Evolutionary conservation across 2,329 filamentous ascomycete genomes (phyloP), one percentile per base, ranked within the genome.

Genomic region (Hawksworthiomyces lignivorus): DNA sequence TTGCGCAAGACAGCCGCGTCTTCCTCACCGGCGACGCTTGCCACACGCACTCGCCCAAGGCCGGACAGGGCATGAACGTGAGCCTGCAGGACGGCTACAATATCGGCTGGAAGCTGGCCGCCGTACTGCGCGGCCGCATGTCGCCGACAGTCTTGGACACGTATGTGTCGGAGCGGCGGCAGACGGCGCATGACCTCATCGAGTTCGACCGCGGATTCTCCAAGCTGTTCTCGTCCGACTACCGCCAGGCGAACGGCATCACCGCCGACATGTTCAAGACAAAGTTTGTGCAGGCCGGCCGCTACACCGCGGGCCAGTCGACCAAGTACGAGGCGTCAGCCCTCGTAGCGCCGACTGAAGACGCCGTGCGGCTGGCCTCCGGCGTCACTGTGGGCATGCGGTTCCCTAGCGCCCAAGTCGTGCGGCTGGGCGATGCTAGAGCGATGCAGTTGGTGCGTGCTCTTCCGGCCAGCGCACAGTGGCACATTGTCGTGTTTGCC

Each of bases 31-130:
- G 78, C 3, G 77, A 82, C 51, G 77, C 77, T 3, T 79, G 74
- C 50, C 78, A 82, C 51, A 82, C 77, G 1, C 78, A 82, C 51
- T 76, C 72, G 1, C 78, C 78, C 3, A 82, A 82, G 56, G 77
- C 77, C 0, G 78, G 77, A 0, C 77, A 82, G 56, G 78, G 73
- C 1, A 75, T 75, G 72, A 75, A 75, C 30, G 68, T 73, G 22
- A 65, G 68, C 15, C 54, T 82, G 42, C 77, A 81, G 49, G 78
- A 82, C 47, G 77, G 75, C 3, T 73, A 76, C 48, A 78, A 78
- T 40, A 67, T 77, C 35, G 74, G 74, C 8, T 78, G 73, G 73
- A 78, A 79, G 7, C 59, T 78, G 7, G 71, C 63, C 1, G 60
- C 64, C 20, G 61, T 77, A 1, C 54, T 77, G 2, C 63, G 56